phyloP scores from a whole-genome alignment of 176 grass and related monocot species.

The Coix lacrymajobi region DNA sequence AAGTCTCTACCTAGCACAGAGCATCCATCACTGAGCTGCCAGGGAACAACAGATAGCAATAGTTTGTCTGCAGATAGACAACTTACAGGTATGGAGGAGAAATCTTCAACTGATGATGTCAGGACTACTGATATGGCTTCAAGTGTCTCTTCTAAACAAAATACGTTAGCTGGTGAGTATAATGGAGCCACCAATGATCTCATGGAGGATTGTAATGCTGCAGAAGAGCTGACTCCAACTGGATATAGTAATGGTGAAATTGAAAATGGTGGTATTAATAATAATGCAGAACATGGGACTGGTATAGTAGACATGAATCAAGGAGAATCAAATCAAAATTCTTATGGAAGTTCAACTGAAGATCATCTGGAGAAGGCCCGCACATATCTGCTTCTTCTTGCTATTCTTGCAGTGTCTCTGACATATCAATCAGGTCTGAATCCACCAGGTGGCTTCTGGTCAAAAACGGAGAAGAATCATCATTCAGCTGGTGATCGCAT shows the following conservation, averaged over 20 bases:
- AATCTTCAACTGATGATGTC: not conserved
- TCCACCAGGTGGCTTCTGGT: constrained; percentile 53
- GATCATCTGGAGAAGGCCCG: constrained; percentile 33
- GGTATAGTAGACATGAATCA: not conserved
- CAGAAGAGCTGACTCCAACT: not conserved
- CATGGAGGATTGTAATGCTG: not conserved
- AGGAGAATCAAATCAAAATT: not conserved
- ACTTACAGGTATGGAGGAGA: not conserved
- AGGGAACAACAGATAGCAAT: not conserved
- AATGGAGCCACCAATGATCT: not conserved
- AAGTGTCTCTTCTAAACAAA: not conserved
- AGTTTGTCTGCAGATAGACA: not conserved
- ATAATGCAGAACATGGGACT: not conserved
- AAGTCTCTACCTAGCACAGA: not conserved
- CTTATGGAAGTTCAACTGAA: not conserved
- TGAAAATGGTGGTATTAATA: not conserved
- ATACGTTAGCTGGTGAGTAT: not conserved
- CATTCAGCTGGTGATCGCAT: constrained; percentile 33
- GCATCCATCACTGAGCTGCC: not conserved
- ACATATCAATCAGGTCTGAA: constrained; percentile 48
- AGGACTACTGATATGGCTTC: not conserved
- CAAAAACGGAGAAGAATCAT: not conserved
- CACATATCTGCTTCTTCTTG: constrained; percentile 35
- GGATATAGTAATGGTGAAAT: not conserved
- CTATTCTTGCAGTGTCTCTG: constrained; percentile 48